Conservation (phyloP, 2,329 filamentous ascomycete species). For the Venturia effusa region DNA sequence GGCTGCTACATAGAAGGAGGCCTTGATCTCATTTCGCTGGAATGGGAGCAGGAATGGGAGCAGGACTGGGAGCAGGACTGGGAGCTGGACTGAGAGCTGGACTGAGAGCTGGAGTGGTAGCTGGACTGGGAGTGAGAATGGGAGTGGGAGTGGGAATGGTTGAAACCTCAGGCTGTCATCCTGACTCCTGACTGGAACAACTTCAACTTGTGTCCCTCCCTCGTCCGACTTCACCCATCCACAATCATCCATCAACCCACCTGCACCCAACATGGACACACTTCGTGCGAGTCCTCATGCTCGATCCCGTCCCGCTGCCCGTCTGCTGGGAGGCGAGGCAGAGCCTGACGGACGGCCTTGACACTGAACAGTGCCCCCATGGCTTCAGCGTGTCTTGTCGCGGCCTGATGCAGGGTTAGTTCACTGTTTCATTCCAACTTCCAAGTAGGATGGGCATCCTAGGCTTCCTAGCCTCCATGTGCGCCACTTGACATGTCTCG, state of each 20-base stretch:
- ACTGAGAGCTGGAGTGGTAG: too few species aligned
- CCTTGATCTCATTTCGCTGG: not conserved
- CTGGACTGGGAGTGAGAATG: too few species aligned
- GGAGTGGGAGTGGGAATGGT: too few species aligned
- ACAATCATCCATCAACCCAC: not conserved
- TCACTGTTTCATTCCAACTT: conserved; percentile 1
- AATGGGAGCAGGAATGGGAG: not conserved
- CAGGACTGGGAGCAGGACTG: too few species aligned
- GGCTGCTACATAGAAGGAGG: too few species aligned
- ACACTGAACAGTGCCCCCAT: not conserved
- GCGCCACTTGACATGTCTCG: not conserved
- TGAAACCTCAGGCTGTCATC: too few species aligned
- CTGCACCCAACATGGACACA: not conserved
- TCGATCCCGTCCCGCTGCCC: not conserved
- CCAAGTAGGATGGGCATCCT: not conserved
- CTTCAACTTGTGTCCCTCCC: not conserved
- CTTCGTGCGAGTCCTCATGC: not conserved
- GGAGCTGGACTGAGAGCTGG: too few species aligned
- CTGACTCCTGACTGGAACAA: not conserved
- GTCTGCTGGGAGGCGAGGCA: not conserved
- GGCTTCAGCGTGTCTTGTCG: conserved; percentile 2
- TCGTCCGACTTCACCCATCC: not conserved
- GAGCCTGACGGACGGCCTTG: not conserved
- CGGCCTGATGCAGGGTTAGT: not conserved
- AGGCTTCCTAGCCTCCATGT: conserved; percentile 2